These are phyloP conservation scores for Xylaria sp. DNA, from an alignment of 2,329 filamentous ascomycete genomes.

Conservation along the genomic window DNA sequence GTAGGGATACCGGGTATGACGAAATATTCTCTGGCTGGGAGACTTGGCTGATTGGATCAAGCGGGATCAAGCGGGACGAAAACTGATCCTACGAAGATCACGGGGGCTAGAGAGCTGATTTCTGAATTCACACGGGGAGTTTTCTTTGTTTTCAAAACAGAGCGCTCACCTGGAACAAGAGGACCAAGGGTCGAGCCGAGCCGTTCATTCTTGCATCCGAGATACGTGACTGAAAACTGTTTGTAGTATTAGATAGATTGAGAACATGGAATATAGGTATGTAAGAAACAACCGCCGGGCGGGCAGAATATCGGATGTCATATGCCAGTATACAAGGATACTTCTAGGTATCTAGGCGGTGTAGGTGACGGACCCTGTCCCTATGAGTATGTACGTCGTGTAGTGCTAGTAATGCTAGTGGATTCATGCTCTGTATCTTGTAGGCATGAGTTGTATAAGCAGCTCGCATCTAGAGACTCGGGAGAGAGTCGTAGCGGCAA, in stretches of 20 bases:
- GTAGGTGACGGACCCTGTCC: not conserved
- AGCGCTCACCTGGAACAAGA: slow-evolving; percentile 6
- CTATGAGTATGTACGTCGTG: too few relatives aligned
- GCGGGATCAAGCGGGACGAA: not conserved
- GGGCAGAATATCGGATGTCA: slow-evolving; percentile 4
- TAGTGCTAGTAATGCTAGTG: too few relatives aligned
- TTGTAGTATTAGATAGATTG: not conserved
- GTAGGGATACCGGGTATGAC: not conserved
- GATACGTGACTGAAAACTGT: not conserved
- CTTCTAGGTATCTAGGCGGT: not conserved
- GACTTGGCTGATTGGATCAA: slow-evolving; percentile 16
- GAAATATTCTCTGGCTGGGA: not conserved
- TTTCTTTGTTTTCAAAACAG: not conserved
- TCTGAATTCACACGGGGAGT: not conserved
- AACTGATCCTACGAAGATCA: slow-evolving; percentile 8
- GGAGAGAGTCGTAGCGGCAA: not conserved
- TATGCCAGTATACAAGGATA: not conserved
- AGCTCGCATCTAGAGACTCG: too few relatives aligned
- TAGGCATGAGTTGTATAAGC: too few relatives aligned
- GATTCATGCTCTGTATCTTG: too few relatives aligned
- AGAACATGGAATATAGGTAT: not conserved
- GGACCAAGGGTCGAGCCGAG: slow-evolving; percentile 14
- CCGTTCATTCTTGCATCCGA: not conserved
- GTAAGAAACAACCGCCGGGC: too few relatives aligned
- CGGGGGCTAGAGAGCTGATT: not conserved